A percentile compares a stretch with the other conserved stretches of the same genome.
Evolutionary conservation across 75 land plant species (phyloP).

Genomic region (Pinus taeda): DNA sequence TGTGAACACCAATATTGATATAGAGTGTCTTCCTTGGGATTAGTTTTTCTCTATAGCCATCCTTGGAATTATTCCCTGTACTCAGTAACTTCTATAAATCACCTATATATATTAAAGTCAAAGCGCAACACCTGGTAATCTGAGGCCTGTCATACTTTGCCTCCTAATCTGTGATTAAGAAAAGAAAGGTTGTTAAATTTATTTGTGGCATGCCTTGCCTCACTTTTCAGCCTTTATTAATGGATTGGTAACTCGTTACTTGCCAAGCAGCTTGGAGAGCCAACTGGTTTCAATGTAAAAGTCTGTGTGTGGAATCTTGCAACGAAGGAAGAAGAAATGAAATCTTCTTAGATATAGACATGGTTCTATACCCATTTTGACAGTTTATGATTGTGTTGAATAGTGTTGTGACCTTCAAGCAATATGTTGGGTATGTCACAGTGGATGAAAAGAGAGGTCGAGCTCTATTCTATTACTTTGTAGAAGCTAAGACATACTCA

Average conservation of each 20-base stretch:
- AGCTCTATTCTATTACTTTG: slow-evolving; percentile 87
- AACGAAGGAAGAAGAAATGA: neutral
- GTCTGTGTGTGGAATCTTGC: slow-evolving; percentile 1
- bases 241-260: neutral
- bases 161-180: too few relatives aligned
- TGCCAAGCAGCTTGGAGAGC: neutral
- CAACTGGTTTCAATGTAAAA: neutral
- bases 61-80: too few relatives aligned
- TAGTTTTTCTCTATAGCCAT: too few relatives aligned
- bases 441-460: slow-evolving; percentile 52
- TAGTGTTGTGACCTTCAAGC: slow-evolving; percentile 40
- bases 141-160: too few relatives aligned
- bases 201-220: neutral
- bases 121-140: neutral
- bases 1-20: too few relatives aligned
- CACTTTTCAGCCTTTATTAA: neutral
- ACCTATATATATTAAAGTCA: neutral
- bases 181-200: too few relatives aligned
- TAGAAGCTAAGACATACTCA: slow-evolving; percentile 59
- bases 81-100: neutral
- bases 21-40: too few relatives aligned
- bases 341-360: neutral
- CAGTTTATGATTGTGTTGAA: neutral
- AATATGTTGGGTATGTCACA: slow-evolving; percentile 71
- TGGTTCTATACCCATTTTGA: neutral